Conservation (phyloP, 2,329 filamentous ascomycete species). For the Cucurbitaria berberidis region DNA sequence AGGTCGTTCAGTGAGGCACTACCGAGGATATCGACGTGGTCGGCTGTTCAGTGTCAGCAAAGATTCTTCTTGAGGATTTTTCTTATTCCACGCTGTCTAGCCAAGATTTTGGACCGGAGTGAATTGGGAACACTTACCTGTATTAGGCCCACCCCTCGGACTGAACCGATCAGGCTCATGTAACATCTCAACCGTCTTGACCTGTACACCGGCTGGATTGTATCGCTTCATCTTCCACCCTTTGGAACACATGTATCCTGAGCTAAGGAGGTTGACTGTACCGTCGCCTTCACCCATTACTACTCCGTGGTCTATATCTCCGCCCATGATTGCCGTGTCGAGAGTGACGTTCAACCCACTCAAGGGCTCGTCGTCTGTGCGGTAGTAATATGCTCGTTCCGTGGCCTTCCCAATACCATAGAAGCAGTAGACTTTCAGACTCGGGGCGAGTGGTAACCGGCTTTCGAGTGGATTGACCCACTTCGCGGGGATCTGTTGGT, state of each 20-base stretch:
- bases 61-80: background rate
- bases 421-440: conserved; percentile 95
- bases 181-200: conserved; percentile 93
- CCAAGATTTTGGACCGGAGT: background rate
- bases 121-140: conserved; percentile 51
- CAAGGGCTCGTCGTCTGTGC: conserved; percentile 68
- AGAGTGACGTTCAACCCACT: conserved; percentile 70
- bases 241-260: conserved; percentile 95
- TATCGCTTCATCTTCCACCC: conserved; percentile 95
- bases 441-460: conserved; percentile 82
- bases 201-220: conserved; percentile 81
- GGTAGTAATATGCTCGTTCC: conserved; percentile 91
- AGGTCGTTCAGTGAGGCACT: conserved; percentile 88
- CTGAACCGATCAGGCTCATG: conserved; percentile 94
- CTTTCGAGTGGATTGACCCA: conserved; percentile 97
- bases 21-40: conserved; percentile 96
- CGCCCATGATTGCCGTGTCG: conserved; percentile 57
- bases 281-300: conserved; percentile 95
- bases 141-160: conserved; percentile 73
- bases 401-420: conserved; percentile 95
- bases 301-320: conserved; percentile 79
- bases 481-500: conserved; percentile 63
- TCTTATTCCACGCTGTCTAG: background rate
- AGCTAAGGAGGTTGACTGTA: conserved; percentile 89
- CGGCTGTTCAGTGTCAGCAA: conserved; percentile 58